Conservation (phyloP, 371 early-diverging fungal genomes). For the Apophysomyces trapeziformis region DNA sequence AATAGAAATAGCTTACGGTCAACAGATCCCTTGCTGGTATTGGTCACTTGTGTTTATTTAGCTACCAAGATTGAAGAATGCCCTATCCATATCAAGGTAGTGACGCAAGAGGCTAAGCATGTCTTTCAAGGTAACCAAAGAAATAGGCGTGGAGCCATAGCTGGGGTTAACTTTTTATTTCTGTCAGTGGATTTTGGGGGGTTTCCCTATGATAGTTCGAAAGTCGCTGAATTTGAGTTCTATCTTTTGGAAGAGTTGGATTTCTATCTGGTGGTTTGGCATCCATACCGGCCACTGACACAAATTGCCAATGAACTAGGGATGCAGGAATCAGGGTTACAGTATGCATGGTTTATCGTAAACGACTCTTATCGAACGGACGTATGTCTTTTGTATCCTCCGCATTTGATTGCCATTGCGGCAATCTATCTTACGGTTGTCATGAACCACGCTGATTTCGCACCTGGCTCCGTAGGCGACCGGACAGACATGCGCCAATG, state of each 20-base stretch:
- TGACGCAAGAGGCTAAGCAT: conserved; percentile 72
- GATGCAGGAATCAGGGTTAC: conserved; percentile 63
- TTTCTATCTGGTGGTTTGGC: conserved; percentile 85
- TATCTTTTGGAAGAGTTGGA: conserved; percentile 88
- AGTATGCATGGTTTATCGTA: conserved; percentile 83
- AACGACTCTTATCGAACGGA: conserved; percentile 85
- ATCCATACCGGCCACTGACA: conserved; percentile 82
- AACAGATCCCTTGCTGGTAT: conserved; percentile 80
- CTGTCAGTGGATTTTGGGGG: conserved; percentile 46
- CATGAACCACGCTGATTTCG: conserved; percentile 57
- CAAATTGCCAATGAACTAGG: conserved; percentile 64
- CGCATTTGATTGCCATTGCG: conserved; percentile 86
- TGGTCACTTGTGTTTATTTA: conserved; percentile 82
- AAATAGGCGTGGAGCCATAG: not conserved
- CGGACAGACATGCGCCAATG: conserved; percentile 69
- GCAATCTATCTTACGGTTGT: conserved; percentile 78
- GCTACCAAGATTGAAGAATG: conserved; percentile 92
- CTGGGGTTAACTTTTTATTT: not conserved
- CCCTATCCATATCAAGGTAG: conserved; percentile 82
- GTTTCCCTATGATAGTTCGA: conserved; percentile 75
- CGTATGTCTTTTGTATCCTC: conserved; percentile 82
- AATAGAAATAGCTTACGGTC: conserved; percentile 69
- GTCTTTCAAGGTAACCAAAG: conserved; percentile 59
- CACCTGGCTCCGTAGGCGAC: conserved; percentile 49
- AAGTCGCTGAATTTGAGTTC: conserved; percentile 91